Percentiles rank a stretch among this genome's conserved stretches.
Conservation (phyloP, 2,329 filamentous ascomycete genomes). For the Drechslerella stenobrocha region DNA sequence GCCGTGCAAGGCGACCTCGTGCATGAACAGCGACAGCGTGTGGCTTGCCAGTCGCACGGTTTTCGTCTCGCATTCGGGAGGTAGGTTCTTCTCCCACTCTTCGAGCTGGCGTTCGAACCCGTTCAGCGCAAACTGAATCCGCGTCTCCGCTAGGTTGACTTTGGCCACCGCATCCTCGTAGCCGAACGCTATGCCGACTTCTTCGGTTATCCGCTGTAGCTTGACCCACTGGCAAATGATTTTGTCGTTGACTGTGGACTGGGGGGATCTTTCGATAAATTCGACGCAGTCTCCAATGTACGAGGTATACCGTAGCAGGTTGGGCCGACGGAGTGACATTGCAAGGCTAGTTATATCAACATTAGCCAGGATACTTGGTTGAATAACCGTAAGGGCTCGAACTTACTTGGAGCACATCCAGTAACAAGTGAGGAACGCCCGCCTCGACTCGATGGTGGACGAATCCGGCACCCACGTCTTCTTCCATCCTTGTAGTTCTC, state of each 20-base stretch:
- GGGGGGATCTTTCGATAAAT: conserved; percentile 56
- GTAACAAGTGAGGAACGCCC: conserved; percentile 56
- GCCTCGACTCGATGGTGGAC: conserved; percentile 54
- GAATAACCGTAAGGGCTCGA: not conserved
- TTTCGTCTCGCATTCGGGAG: conserved; percentile 54
- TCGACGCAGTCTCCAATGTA: conserved; percentile 59
- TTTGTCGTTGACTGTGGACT: conserved; percentile 57
- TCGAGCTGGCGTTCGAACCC: conserved; percentile 62
- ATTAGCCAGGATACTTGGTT: not conserved
- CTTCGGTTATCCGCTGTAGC: conserved; percentile 61
- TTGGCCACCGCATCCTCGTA: conserved; percentile 62
- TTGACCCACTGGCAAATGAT: conserved; percentile 57
- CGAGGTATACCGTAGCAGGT: conserved; percentile 57
- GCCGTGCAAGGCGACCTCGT: conserved; percentile 72
- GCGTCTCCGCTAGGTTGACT: conserved; percentile 62
- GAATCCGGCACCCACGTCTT: conserved; percentile 49
- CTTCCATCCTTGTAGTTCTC: conserved; percentile 28
- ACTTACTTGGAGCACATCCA: conserved; percentile 54
- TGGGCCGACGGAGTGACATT: conserved; percentile 58
- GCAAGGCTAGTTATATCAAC: conserved; percentile 54
- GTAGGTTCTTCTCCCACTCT: conserved; percentile 58
- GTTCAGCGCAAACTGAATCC: conserved; percentile 62
- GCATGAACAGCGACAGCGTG: conserved; percentile 70
- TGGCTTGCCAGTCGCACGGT: conserved; percentile 35
- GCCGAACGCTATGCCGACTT: conserved; percentile 62